Base-by-base conservation (phyloP, 2,329 filamentous ascomycete genomes). In the Akanthomyces uredinophilus region DNA sequence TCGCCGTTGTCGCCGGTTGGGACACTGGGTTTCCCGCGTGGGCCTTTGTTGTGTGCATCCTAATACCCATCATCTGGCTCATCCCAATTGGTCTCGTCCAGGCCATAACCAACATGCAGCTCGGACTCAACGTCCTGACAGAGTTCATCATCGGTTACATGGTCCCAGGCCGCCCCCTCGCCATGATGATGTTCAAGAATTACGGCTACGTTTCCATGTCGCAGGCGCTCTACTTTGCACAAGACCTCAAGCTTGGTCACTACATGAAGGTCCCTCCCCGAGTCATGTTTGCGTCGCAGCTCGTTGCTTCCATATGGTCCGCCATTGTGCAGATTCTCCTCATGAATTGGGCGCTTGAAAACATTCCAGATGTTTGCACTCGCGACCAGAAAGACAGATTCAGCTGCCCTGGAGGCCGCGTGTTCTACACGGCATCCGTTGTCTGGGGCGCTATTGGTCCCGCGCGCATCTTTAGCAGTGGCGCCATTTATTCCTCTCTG, bases 111-210 rank as follows among this genome's bases (percentile, higher is more conserved):
- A 86, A 86, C 70, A 82, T 83, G 57, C 83, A 86, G 70, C 77
- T 90, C 4, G 87, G 87, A 5, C 78, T 91, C 24, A 90, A 90
- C 66, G 87, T 91, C 20, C 74, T 91, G 63, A 88, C 87, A n/a
- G 87, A 90, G 70, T 89, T 88, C 68, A 81, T 91, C 64, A 82
- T 88, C 64, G 88, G 88, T 6, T 91, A 91, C 72, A 87, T 91
- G 79, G 82, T 88, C 55, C 88, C 88, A 0, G 88, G 88, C 29
- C 81, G 81, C 3, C 88, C 88, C 1, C 78, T 91, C 64, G 87
- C 87, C 53, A 87, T 90, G 81, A 91, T 91, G 87, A 82, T 91
- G 76, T 91, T 91, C 78, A 90, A 90, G 74, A 89, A 87, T 64
- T 91, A 88, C 68, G 86, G 87, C 56, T 89, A 88, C 70, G 83